phyloP scores from a whole-genome alignment of 768 basidiomycete species.

The Kwoniella heveanensis region DNA sequence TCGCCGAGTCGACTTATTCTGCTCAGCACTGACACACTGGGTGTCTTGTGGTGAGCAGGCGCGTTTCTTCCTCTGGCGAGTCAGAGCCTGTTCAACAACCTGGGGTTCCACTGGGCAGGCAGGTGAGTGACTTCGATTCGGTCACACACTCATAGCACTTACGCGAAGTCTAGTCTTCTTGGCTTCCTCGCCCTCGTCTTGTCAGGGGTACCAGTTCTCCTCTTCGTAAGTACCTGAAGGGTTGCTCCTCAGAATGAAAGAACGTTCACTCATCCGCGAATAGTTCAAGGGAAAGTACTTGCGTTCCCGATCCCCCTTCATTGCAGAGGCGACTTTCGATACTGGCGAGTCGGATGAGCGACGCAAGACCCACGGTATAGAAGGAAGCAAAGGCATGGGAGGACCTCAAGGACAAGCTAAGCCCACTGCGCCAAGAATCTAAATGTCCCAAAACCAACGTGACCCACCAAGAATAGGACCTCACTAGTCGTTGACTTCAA shows the following conservation, averaged over 20 bases:
- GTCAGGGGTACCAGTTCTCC: constrained; percentile 12
- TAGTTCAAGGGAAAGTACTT: constrained; percentile 9
- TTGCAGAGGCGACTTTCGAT: constrained; percentile 11
- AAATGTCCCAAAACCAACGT: not conserved
- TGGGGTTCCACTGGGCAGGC: constrained; percentile 17
- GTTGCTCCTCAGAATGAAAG: too few species aligned
- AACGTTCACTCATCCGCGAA: too few species aligned
- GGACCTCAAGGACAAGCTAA: not conserved
- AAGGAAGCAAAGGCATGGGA: constrained; percentile 4
- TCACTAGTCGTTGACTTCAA: too few species aligned
- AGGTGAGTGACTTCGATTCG: not conserved
- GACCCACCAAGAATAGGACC: too few species aligned
- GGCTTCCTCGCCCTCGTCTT: constrained; percentile 15
- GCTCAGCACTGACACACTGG: too few species aligned
- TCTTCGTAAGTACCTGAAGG: constrained; percentile 11
- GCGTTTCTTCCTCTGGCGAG: constrained; percentile 14
- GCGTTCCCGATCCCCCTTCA: constrained; percentile 12
- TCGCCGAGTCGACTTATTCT: too few species aligned
- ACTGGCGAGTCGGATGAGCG: not conserved
- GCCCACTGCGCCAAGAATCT: not conserved
- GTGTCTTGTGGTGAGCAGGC: too few species aligned
- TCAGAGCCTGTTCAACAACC: constrained; percentile 16
- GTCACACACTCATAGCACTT: not conserved
- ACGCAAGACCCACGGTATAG: not conserved
- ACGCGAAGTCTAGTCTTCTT: constrained; percentile 2